Base-by-base conservation (phyloP, 2,329 filamentous ascomycete genomes). In the Pseudocercospora crystallina region DNA sequence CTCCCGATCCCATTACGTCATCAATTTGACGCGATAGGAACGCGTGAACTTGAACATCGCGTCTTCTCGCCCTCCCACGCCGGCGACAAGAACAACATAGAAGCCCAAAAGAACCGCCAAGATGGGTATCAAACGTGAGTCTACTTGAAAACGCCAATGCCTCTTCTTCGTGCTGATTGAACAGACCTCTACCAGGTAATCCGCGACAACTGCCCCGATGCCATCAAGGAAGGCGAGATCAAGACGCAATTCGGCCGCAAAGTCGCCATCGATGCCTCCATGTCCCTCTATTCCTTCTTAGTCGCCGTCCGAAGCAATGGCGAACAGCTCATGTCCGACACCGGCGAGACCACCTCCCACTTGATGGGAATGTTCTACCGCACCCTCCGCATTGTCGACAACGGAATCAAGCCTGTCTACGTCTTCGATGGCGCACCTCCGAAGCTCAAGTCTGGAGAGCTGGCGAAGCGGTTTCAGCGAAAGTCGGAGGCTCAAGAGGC, bases 281-380 rank as follows among this genome's bases (percentile, higher is more conserved):
- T 99, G 94, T 95, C 89, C 74, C 91, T 99, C 66, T 99, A 99
- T 80, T 95, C 89, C 73, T 99, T 99, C 77, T 83, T 99, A 54
- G 94, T 99, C 69, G 94, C 94, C 43, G 94, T 99, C 48, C 90
- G 94, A 62, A 96, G 91, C 65, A 90, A 96, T 64, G 94, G 94
- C 62, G 90, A 99, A 71, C 90, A 96, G 73, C 85, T 99, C 64
- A 97, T 86, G 81, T 95, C 86, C 72, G 94, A 99, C 66, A 86
- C 85, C 45, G 94, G 94, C 65, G 90, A 97, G 72, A 99, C 94
- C 2, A 99, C 94, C 1, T 99, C 94, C 13, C 94, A 99, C 71
- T 77, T 99, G 12, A 97, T 99, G 91, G 94, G 94, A 67, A 92
- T 99, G 85, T 99, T 99, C 78, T 99, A 99, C 78, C 91, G 94